Base-by-base conservation (phyloP, 2,329 filamentous ascomycete genomes). In the Onygenales sp. region DNA sequence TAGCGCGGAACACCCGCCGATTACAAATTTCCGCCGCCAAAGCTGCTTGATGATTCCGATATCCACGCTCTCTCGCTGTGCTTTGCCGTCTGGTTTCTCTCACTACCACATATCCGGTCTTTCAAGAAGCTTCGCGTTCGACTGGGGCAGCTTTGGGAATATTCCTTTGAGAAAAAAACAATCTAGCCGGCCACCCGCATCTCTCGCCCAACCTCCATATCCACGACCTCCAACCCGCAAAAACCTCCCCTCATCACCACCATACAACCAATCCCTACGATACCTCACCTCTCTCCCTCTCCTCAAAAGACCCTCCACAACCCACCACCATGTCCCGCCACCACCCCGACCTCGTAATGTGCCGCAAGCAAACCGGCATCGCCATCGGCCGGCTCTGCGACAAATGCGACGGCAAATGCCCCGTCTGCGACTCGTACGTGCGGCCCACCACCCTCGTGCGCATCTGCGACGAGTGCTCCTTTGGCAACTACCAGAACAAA, bases 401-500 rank as follows among this genome's bases (percentile, higher is more conserved):
- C 77, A 98, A 98, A 77, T 98, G 93, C 79, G 93, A 98, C 76
- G 93, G 93, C 72, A 98, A 98, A 78, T 98, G 93, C 67, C 93
- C 93, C 60, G 91, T 98, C 57, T 98, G 93, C 83, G 93, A 98
- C 71, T 95, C 88, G 57, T 98, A 98, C 81, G 93, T 98, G 59
- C 91, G 93, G 13, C 93, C 93, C 10, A 98, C 93, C 32, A 97
- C 93, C 7, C 85, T 97, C 54, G 93, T 95, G 56, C 89, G 92
- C 66, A 97, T 98, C 76, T 98, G 93, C 78, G 93, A 98, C 77
- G 93, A 98, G 76, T 98, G 93, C 79, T 91, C 88, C 69, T 98
- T 98, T 71, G 93, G 93, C 67, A 98, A 98, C 80, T 98, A 96
- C 78, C 93, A 97, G 76, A 98, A 98, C 78, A 98, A 98, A 74